These are phyloP conservation scores for Infundibulicybe gibba DNA, from an alignment of 768 basidiomycete genomes.

Conservation along the genomic window DNA sequence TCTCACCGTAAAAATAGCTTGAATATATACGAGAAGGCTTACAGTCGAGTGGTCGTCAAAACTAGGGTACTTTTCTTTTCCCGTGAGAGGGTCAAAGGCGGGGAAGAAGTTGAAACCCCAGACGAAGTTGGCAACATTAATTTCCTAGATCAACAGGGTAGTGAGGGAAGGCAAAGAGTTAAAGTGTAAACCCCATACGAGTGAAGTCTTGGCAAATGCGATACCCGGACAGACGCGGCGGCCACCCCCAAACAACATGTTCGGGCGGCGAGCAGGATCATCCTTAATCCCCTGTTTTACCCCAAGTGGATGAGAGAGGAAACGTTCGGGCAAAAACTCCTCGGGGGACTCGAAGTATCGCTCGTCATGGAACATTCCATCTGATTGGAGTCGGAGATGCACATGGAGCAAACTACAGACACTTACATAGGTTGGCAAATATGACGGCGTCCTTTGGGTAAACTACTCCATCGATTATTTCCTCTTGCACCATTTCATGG, in stretches of 20 bases:
- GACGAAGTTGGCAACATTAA: conserved; percentile 14
- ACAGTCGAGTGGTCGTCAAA: conserved; percentile 6
- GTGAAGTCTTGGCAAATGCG: conserved; percentile 13
- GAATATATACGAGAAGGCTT: not conserved
- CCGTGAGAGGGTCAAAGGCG: conserved; percentile 6
- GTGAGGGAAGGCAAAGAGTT: not conserved
- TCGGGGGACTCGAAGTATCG: conserved; percentile 17
- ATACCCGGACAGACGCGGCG: conserved; percentile 20
- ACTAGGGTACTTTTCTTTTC: conserved; percentile 6
- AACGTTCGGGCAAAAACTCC: conserved; percentile 19
- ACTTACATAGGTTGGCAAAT: conserved; percentile 21
- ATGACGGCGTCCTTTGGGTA: conserved; percentile 18
- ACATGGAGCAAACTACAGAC: not conserved
- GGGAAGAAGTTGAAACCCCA: conserved; percentile 20
- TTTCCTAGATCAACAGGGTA: not conserved
- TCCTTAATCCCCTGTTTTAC: conserved; percentile 11
- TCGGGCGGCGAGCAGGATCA: conserved; percentile 12
- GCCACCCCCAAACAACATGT: conserved; percentile 15
- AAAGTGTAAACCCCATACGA: conserved; percentile 4
- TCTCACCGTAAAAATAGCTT: not conserved
- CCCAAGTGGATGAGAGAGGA: conserved; percentile 12
- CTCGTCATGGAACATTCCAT: conserved; percentile 21
- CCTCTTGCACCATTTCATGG: conserved; percentile 1
- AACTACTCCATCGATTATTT: conserved; percentile 8
- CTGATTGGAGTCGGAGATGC: conserved; percentile 1